Percentiles rank a stretch among this genome's conserved stretches.
These are phyloP conservation scores for Podosphaera leucotricha DNA, from an alignment of 2,329 filamentous ascomycete genomes.

Conservation along the genomic window DNA sequence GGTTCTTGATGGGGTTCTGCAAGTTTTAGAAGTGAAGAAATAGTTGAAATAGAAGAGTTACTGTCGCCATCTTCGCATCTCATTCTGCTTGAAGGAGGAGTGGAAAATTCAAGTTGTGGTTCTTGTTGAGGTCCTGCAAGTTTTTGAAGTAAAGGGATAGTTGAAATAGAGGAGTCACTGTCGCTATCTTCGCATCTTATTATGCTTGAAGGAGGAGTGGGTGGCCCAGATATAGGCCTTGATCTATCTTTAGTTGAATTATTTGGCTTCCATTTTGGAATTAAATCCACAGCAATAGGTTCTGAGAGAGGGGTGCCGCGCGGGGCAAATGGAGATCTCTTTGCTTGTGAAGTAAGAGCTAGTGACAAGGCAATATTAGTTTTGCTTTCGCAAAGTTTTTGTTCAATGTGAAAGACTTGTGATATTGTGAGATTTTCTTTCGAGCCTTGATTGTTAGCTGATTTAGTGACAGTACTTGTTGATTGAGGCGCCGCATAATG, in stretches of 20 bases:
- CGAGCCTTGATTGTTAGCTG: background rate
- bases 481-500: background rate
- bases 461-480: background rate
- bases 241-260: conserved; percentile 59
- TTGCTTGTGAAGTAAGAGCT: background rate
- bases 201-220: conserved; percentile 66
- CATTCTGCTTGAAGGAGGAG: conserved; percentile 57
- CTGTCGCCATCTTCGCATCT: conserved; percentile 24
- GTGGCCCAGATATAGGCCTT: conserved; percentile 34
- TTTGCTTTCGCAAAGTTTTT: background rate
- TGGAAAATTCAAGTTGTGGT: conserved; percentile 21
- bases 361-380: background rate
- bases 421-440: background rate
- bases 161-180: conserved; percentile 24
- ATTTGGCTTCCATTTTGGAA: conserved; percentile 55
- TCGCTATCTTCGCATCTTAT: conserved; percentile 28
- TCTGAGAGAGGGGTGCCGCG: conserved; percentile 17
- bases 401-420: background rate
- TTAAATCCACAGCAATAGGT: conserved; percentile 21
- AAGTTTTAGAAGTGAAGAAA: conserved; percentile 14
- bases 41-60: conserved; percentile 24
- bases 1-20: conserved; percentile 18
- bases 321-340: background rate
- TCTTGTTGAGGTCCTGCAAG: conserved; percentile 18
- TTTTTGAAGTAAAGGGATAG: conserved; percentile 16